phyloP scores from a whole-genome alignment of 352 stramenopile genomes.

The Globisporangium nagaii region DNA sequence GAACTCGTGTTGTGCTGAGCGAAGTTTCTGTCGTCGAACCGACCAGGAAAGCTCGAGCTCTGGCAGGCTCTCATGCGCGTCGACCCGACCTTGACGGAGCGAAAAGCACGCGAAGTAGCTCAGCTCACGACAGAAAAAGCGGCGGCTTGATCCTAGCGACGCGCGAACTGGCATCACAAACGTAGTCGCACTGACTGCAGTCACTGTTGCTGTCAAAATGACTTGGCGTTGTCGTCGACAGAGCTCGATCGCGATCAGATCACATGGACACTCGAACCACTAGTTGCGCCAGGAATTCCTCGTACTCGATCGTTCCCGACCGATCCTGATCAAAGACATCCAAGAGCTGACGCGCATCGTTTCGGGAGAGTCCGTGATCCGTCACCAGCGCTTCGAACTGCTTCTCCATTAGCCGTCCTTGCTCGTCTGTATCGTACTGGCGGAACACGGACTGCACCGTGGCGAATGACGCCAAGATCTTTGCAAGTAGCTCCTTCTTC shows the following conservation, averaged over 20 bases:
- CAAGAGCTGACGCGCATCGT: slow-evolving; percentile 25
- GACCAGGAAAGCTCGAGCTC: slow-evolving; percentile 37
- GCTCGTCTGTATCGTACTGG: slow-evolving; percentile 40
- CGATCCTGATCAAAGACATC: slow-evolving; percentile 36
- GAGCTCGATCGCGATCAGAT: neutral
- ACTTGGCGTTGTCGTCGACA: no score
- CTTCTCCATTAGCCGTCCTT: slow-evolving; percentile 23
- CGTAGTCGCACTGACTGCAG: no score
- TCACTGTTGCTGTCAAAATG: no score
- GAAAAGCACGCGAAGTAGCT: slow-evolving; percentile 43
- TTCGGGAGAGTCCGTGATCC: slow-evolving; percentile 25
- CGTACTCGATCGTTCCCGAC: slow-evolving; percentile 50
- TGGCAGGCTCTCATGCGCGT: slow-evolving; percentile 70
- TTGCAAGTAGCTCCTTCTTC: slow-evolving; percentile 40
- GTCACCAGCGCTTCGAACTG: slow-evolving; percentile 45
- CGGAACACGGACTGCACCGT: slow-evolving; percentile 49
- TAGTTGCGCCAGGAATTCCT: slow-evolving; percentile 47
- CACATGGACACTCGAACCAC: slow-evolving; percentile 16
- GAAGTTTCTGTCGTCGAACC: slow-evolving; percentile 48
- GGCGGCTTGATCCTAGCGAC: no score
- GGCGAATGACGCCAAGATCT: slow-evolving; percentile 31
- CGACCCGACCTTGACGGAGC: slow-evolving; percentile 50
- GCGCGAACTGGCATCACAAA: no score
- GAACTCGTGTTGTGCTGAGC: neutral
- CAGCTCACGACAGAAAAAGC: slow-evolving; percentile 11